Conservation (phyloP, 2,329 filamentous ascomycete genomes). For the Tolypocladium capitatum region DNA sequence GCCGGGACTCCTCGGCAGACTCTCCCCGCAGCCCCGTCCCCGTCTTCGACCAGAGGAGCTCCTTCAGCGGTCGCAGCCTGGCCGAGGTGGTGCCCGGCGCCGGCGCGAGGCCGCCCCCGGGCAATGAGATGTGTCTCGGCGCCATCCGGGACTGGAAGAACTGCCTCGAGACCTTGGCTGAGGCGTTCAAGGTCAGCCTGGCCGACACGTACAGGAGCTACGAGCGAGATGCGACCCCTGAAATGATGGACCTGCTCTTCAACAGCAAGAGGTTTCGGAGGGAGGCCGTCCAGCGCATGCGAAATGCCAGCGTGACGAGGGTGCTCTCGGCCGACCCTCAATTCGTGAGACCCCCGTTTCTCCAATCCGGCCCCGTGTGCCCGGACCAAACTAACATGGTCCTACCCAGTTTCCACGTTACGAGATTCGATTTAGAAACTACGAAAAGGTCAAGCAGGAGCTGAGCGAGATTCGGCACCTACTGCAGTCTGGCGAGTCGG, state of each 20-base stretch:
- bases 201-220: constrained; percentile 31
- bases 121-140: constrained; percentile 20
- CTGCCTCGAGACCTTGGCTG: constrained; percentile 26
- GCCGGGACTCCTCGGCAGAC: constrained; percentile 18
- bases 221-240: constrained; percentile 27
- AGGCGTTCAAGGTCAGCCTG: constrained; percentile 27
- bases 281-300: constrained; percentile 30
- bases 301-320: constrained; percentile 28
- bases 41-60: constrained; percentile 22
- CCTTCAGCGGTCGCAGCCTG: constrained; percentile 23
- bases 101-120: constrained; percentile 7
- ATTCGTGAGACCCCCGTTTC: constrained; percentile 18
- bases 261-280: constrained; percentile 26
- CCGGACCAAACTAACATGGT: constrained; percentile 5
- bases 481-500: constrained; percentile 26
- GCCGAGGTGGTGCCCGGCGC: constrained; percentile 17
- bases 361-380: not conserved
- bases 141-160: constrained; percentile 31
- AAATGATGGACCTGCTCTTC: constrained; percentile 30
- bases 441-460: constrained; percentile 29
- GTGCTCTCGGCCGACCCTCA: constrained; percentile 29
- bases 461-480: constrained; percentile 25
- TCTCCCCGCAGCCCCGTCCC: constrained; percentile 16
- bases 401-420: constrained; percentile 25
- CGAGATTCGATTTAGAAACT: constrained; percentile 33